Percentiles rank a stretch among this genome's conserved stretches.
Evolutionary conservation across 1,284 basidiomycete genomes (phyloP).

Genomic region (Stygiomarasmius scandens): DNA sequence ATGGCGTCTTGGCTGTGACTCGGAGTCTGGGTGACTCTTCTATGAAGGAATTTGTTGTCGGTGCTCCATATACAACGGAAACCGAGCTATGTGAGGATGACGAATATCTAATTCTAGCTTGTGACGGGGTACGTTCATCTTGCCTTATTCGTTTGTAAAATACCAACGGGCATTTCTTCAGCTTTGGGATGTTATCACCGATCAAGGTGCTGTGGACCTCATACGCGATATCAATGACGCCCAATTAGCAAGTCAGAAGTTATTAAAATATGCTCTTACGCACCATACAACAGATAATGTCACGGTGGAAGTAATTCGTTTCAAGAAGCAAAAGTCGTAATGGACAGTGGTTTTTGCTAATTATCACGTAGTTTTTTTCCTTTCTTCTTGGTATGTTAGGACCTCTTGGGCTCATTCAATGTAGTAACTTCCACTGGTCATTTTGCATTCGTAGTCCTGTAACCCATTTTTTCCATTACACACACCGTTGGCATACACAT

Average conservation of each 20-base stretch:
- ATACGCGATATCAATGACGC: constrained; percentile 78
- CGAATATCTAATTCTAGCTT: constrained; percentile 94
- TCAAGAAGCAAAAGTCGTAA: constrained; percentile 50
- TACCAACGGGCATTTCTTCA: constrained; percentile 36
- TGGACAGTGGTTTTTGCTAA: background rate
- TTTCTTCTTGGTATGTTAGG: background rate
- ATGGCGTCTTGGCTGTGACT: constrained; percentile 96
- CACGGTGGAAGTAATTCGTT: constrained; percentile 76
- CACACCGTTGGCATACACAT: no score
- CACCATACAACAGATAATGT: constrained; percentile 93
- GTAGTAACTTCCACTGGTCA: background rate
- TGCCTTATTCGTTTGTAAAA: constrained; percentile 13
- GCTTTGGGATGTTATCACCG: constrained; percentile 97
- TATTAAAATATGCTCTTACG: constrained; percentile 85
- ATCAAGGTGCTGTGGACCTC: constrained; percentile 91
- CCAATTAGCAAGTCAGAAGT: constrained; percentile 77
- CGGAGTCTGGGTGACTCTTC: constrained; percentile 94
- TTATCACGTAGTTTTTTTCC: background rate
- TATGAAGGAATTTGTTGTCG: constrained; percentile 99
- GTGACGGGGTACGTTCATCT: constrained; percentile 83
- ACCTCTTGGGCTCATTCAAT: background rate
- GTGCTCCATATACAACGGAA: constrained; percentile 97
- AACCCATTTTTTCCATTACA: no score
- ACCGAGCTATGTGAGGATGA: constrained; percentile 90
- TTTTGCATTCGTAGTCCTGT: no score